Percentiles rank a stretch among this genome's conserved stretches.
These are phyloP conservation scores for Rhamnella rubrinervis DNA, from an alignment of 331 rosid species.

Conservation along the genomic window DNA sequence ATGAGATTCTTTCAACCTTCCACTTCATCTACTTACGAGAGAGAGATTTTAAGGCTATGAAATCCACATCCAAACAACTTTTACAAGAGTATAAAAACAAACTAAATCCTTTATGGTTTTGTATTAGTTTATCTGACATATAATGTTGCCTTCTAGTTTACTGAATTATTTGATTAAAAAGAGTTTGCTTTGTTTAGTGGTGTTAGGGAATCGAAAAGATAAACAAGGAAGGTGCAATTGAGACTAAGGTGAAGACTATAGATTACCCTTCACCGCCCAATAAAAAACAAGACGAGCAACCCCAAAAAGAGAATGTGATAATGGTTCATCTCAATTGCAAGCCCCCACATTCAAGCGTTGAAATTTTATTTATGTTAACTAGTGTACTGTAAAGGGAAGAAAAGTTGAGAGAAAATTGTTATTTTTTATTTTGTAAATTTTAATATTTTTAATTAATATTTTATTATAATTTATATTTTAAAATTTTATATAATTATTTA, in stretches of 20 bases:
- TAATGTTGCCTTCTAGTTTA: not conserved
- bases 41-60: too few relatives aligned
- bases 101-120: not conserved
- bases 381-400: too few relatives aligned
- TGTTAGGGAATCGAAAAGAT: slow-evolving; percentile 33
- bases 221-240: slow-evolving; percentile 28
- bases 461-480: too few relatives aligned
- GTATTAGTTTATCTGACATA: too few relatives aligned
- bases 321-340: slow-evolving; percentile 34
- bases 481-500: too few relatives aligned
- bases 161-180: not conserved
- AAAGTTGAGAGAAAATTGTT: too few relatives aligned
- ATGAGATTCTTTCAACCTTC: too few relatives aligned
- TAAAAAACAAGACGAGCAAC: slow-evolving; percentile 9
- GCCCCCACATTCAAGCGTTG: not conserved
- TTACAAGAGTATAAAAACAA: too few relatives aligned
- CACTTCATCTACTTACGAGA: too few relatives aligned
- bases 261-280: slow-evolving; percentile 31
- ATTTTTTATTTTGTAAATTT: too few relatives aligned
- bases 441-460: too few relatives aligned
- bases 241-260: slow-evolving; percentile 19
- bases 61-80: too few relatives aligned
- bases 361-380: not conserved
- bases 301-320: slow-evolving; percentile 10
- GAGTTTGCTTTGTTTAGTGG: not conserved